Conservation (phyloP, 1,284 basidiomycete genomes). For the Earliella scabrosa region DNA sequence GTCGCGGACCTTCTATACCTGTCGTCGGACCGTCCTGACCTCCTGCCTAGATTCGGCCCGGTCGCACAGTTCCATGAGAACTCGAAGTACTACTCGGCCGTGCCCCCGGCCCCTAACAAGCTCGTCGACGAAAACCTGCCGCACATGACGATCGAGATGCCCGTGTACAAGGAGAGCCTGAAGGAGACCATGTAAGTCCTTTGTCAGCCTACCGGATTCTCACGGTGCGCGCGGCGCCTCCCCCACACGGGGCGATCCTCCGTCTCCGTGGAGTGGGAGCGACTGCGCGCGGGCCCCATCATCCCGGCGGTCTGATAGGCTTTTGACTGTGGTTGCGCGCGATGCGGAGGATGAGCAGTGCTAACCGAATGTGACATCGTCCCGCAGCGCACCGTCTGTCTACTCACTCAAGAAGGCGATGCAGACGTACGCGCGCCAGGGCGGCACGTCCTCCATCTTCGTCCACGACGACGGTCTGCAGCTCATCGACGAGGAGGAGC, state of each 20-base stretch:
- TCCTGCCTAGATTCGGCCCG: slow-evolving; percentile 57
- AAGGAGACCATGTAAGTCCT: slow-evolving; percentile 66
- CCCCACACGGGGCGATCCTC: too few species aligned
- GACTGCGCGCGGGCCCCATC: too few species aligned
- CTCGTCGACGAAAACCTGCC: slow-evolving; percentile 66
- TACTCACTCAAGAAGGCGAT: slow-evolving; percentile 85
- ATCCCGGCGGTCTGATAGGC: neutral
- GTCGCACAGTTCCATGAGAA: slow-evolving; percentile 79
- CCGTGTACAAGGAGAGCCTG: slow-evolving; percentile 81
- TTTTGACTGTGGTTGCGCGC: neutral
- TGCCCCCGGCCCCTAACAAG: slow-evolving; percentile 60
- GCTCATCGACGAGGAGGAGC: slow-evolving; percentile 42
- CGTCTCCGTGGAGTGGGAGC: too few species aligned
- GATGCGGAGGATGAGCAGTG: neutral
- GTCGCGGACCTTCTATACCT: slow-evolving; percentile 27
- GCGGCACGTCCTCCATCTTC: slow-evolving; percentile 77
- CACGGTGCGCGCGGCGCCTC: too few species aligned
- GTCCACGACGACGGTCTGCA: slow-evolving; percentile 77
- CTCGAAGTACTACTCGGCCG: slow-evolving; percentile 72
- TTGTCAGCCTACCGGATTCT: too few species aligned
- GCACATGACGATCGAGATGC: slow-evolving; percentile 78
- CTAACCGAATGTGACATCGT: slow-evolving; percentile 5
- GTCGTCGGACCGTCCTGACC: slow-evolving; percentile 12
- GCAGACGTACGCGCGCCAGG: slow-evolving; percentile 85
- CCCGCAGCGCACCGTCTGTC: slow-evolving; percentile 68